Evolutionary conservation across 2,329 filamentous ascomycete genomes (phyloP).

Genomic region (Pyricularia sp.): DNA sequence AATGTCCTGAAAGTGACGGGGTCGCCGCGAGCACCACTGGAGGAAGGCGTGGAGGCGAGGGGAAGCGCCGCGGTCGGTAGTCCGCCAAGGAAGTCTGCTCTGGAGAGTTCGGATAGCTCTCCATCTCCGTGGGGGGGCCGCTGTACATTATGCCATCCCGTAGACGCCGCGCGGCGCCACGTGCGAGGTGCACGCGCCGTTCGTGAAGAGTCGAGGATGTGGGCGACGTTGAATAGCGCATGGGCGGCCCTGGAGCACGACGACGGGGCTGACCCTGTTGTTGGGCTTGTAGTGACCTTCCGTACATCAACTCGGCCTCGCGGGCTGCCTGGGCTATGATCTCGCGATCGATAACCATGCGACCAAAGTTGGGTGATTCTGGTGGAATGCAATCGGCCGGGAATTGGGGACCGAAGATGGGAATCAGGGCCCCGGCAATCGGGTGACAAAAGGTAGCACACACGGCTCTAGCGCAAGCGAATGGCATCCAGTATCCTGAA

Average conservation of each 20-base stretch:
- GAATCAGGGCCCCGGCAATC: constrained; percentile 76
- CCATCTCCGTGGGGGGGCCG: background rate
- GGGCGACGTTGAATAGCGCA: background rate
- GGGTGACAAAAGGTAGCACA: constrained; percentile 80
- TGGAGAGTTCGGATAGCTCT: background rate
- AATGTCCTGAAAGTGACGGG: background rate
- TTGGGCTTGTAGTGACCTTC: background rate
- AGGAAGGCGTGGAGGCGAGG: background rate
- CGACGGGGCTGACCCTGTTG: background rate
- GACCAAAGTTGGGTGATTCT: constrained; percentile 47
- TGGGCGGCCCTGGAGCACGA: background rate
- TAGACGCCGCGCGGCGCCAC: background rate
- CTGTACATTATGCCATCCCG: background rate
- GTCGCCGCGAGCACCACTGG: background rate
- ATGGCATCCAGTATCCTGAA: constrained; percentile 94
- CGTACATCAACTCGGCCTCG: background rate
- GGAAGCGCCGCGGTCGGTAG: background rate
- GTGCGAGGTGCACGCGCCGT: background rate
- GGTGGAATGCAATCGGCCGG: constrained; percentile 55
- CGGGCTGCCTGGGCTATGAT: constrained; percentile 40
- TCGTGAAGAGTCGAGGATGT: background rate
- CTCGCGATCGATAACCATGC: constrained; percentile 50
- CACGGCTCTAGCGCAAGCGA: constrained; percentile 68
- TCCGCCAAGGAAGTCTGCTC: background rate
- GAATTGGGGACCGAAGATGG: constrained; percentile 79